Evolutionary conservation across 2,329 filamentous ascomycete genomes (phyloP), one percentile per base, ranked within the genome.

Genomic region (Drechslerella stenobrocha): DNA sequence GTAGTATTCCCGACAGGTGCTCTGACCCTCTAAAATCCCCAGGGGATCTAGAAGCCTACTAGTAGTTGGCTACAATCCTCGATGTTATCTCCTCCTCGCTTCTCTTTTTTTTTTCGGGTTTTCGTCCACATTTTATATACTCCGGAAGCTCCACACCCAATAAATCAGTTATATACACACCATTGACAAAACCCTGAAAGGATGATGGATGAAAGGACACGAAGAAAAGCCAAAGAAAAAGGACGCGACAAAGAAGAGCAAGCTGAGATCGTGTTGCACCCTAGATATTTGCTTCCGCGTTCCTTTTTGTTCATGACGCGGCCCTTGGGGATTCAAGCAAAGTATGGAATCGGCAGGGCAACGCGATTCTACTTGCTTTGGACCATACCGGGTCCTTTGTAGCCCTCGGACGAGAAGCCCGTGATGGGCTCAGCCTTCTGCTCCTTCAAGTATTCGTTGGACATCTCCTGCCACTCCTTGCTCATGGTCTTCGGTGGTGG

Each of bases 391-490:
- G 84, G 83, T 78, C 90, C 90, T 71, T 78, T 79, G 81, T 95
- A 95, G 74, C 84, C 86, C 77, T 87, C 84, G 75, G 87, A 87
- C 72, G 87, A 83, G 79, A 93, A 80, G 82, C 90, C 90, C 70
- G 87, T 90, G 77, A 96, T 83, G 70, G 90, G 90, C 77, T 96
- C 90, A 76, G 89, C 82, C 75, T 87, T 88, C 84, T 95, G 88
- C 76, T 81, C 81, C 84, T 86, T 91, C 78, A 96, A 82, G 79
- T 88, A 93, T 81, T 96, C 93, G 80, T 98, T 96, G 73, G 87
- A 83, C 74, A 87, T 87, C 82, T 97, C 90, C 81, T 98, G 90
- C 85, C 88, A 97, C 80, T 98, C 93, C 83, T 89, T 88, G 80
- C 82, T 92, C 91, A 98, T 95, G 75, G 92, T 95, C 78, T 82